Base-by-base conservation (phyloP, 2,329 filamentous ascomycete genomes). In the Colletotrichum siamense region DNA sequence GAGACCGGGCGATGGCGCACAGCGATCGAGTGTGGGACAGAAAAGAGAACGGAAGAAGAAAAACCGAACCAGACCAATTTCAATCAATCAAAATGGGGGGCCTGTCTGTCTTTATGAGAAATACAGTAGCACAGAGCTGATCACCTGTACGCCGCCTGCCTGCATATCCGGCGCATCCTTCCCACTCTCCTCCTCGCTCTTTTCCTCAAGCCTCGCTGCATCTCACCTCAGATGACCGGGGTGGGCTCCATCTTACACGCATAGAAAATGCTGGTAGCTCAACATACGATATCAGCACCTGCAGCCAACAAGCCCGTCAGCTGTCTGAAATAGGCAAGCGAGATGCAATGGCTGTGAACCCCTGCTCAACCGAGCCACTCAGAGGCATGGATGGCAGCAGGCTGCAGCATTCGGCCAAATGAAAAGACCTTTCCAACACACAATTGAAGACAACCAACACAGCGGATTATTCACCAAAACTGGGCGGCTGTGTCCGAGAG, bases 191-290 rank as follows among this genome's bases (percentile, higher is more conserved):
- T 22, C 24, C 22, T 44, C 30, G 44, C 15, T 67, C 63, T 68
- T 39, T 39, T 22, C 57, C 15, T 61, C 49, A 70, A 71, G 30
- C 44, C 28, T 34, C 26, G 22, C 59, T 26, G 49, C 16, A 18
- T 74, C 67, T 52, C 34, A 65, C 68, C 57, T 52, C 26, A 65
- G 67, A 39, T 49, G 18, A 26, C n/a, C 6, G 15, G 49, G 24
- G 59, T 36, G 16, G 18, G 66, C 71, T 30, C 32, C 26, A 69
- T 74, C 72, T 74, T 49, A 74, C 72, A 34, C 67, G 57, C 71
- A 73, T 70, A 55, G n/a, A 18, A 70, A n/a, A 44, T 28, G 30
- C 57, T 16, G 55, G 66, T 44, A 57, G 16, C 32, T 32, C 69
- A 61, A 73, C 61, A 10, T 34, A 32, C 32, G 16, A 63, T 39